Evolutionary conservation across 495 filamentous ascomycete species (phyloP).

Genomic region (Penicillium canariense): DNA sequence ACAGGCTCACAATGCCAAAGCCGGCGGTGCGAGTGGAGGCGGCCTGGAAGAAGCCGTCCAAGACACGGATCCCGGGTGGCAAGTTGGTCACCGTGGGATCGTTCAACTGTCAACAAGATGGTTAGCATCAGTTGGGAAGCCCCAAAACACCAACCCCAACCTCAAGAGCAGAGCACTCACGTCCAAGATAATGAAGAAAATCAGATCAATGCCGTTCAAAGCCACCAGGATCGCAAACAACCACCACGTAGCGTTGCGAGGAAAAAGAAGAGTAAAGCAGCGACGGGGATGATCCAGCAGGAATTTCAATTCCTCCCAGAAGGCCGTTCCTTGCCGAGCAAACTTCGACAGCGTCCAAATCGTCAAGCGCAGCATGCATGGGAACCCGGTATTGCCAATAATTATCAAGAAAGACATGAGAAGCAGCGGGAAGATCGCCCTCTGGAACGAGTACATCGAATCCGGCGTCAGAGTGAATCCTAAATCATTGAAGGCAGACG

Average conservation of each 20-base stretch:
- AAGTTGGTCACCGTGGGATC: constrained; percentile 59
- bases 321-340: constrained; percentile 55
- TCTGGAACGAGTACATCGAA: constrained; percentile 85
- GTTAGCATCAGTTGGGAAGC: neutral
- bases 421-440: constrained; percentile 68
- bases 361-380: constrained; percentile 84
- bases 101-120: constrained; percentile 54
- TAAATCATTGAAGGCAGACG: constrained; percentile 85
- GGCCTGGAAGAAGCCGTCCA: constrained; percentile 88
- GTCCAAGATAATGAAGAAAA: constrained; percentile 89
- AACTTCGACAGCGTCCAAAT: constrained; percentile 73
- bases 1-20: constrained; percentile 74
- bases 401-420: constrained; percentile 79
- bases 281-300: constrained; percentile 90
- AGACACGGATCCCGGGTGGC: constrained; percentile 65
- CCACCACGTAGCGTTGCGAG: constrained; percentile 91
- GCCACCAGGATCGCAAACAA: constrained; percentile 80
- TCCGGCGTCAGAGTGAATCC: constrained; percentile 86
- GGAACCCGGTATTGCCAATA: constrained; percentile 92
- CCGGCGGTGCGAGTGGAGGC: constrained; percentile 84
- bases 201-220: constrained; percentile 77
- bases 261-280: constrained; percentile 93
- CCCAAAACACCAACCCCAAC: neutral
- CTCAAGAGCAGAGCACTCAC: constrained; percentile 44
- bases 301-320: constrained; percentile 88